A percentile compares a stretch with the other conserved stretches of the same genome.
Evolutionary conservation across 2,329 filamentous ascomycete genomes (phyloP).

Genomic region (Fusarium longipes): DNA sequence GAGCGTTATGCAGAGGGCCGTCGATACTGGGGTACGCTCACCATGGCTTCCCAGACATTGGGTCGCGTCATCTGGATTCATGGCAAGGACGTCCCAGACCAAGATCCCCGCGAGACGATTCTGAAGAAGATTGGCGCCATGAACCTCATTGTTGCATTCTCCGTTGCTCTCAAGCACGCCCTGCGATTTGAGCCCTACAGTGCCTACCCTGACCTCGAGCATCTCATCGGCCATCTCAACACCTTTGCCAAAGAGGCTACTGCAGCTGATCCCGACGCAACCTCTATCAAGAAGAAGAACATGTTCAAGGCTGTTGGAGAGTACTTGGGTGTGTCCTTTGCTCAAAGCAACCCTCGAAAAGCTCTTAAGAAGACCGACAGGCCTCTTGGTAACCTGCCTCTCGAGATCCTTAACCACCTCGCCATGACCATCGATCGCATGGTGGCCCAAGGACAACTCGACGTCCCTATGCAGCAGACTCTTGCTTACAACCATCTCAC

Average conservation of each 20-base stretch:
- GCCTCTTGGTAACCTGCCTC: conserved; percentile 83
- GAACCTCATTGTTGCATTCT: conserved; percentile 81
- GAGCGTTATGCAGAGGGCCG: conserved; percentile 76
- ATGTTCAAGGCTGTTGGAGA: conserved; percentile 74
- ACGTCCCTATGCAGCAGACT: conserved; percentile 68
- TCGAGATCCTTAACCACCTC: conserved; percentile 82
- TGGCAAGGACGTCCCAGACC: conserved; percentile 64
- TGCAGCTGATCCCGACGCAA: conserved; percentile 51
- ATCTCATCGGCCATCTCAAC: conserved; percentile 76
- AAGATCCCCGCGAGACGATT: conserved; percentile 71
- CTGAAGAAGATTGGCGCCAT: conserved; percentile 78
- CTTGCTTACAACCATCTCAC: conserved; percentile 70
- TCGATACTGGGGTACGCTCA: conserved; percentile 71
- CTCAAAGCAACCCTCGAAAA: conserved; percentile 82
- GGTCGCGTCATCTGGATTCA: conserved; percentile 88
- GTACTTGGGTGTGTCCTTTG: conserved; percentile 81
- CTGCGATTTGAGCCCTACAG: conserved; percentile 86
- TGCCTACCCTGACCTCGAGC: conserved; percentile 78
- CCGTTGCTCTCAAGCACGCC: conserved; percentile 82
- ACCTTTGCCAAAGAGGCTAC: conserved; percentile 74
- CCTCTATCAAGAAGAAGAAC: conserved; percentile 57
- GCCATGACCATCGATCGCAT: conserved; percentile 73
- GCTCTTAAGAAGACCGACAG: conserved; percentile 76
- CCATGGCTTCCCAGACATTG: conserved; percentile 72
- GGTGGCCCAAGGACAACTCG: conserved; percentile 65